Evolutionary conservation across 371 early-diverging fungal genomes (phyloP).

Genomic region (Parasitella parasitica): DNA sequence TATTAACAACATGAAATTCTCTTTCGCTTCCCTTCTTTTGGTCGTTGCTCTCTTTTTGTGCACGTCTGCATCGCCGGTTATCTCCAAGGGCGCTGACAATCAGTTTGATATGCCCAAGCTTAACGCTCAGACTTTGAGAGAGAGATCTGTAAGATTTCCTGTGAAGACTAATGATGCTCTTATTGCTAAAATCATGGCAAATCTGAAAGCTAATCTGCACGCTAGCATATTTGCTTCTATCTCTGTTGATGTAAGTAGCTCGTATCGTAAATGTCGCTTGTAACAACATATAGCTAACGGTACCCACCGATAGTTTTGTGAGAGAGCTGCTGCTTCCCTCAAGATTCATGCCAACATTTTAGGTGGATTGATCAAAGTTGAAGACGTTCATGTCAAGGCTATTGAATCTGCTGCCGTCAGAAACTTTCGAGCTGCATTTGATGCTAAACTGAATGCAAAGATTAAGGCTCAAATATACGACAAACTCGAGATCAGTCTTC

Average conservation of each 20-base stretch:
- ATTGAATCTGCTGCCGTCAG: constrained; percentile 24
- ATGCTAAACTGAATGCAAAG: constrained; percentile 10
- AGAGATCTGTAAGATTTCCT: constrained; percentile 6
- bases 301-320: background rate
- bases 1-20: constrained; percentile 8
- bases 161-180: constrained; percentile 11
- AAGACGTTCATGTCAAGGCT: constrained; percentile 15
- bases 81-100: background rate
- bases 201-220: constrained; percentile 10
- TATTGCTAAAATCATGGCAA: constrained; percentile 14
- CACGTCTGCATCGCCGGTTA: background rate
- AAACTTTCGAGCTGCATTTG: constrained; percentile 15
- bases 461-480: constrained; percentile 24
- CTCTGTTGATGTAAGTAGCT: constrained; percentile 22
- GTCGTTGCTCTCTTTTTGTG: background rate
- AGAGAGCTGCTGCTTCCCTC: constrained; percentile 6
- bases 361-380: constrained; percentile 19
- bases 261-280: background rate
- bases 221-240: constrained; percentile 12
- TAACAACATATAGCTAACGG: too few species aligned
- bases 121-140: background rate
- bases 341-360: constrained; percentile 16
- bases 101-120: background rate
- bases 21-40: constrained; percentile 8
- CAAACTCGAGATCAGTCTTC: constrained; percentile 20